Evolutionary conservation across 1,284 basidiomycete genomes (phyloP).

Genomic region (Pyrrhoderma lamaoense): DNA sequence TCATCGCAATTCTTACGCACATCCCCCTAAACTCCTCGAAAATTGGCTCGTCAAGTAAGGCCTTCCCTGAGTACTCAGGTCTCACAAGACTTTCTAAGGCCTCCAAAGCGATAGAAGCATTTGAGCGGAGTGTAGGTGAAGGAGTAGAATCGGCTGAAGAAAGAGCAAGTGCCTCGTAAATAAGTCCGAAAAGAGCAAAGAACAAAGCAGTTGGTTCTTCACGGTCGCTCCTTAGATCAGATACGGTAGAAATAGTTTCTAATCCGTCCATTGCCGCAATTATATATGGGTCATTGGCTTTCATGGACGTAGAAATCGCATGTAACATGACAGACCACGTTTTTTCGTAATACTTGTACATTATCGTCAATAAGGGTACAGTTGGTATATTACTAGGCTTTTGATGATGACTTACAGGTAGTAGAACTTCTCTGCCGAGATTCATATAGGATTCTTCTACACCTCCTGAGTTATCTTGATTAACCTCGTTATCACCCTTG

Average conservation of each 20-base stretch:
- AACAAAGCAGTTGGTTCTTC: conserved; percentile 80
- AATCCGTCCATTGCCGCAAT: conserved; percentile 78
- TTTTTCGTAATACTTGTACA: conserved; percentile 76
- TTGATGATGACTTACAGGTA: conserved; percentile 73
- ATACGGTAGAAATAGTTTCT: conserved; percentile 30
- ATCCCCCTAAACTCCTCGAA: conserved; percentile 90
- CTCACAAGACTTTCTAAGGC: conserved; percentile 75
- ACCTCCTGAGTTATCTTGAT: conserved; percentile 57
- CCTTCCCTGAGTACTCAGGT: conserved; percentile 75
- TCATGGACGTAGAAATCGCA: conserved; percentile 80
- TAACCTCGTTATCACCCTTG: conserved; percentile 79
- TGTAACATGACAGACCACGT: conserved; percentile 84
- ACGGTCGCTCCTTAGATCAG: conserved; percentile 23
- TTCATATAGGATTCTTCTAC: conserved; percentile 82
- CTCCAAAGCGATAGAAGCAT: conserved; percentile 64
- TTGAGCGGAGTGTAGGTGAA: conserved; percentile 34
- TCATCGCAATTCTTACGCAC: conserved; percentile 86
- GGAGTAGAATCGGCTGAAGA: conserved; percentile 52
- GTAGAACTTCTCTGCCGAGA: conserved; percentile 81
- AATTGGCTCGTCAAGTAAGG: conserved; percentile 70
- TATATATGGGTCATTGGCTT: conserved; percentile 60
- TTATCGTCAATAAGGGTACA: neutral
- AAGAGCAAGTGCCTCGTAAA: conserved; percentile 82
- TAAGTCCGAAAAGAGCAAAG: conserved; percentile 85
- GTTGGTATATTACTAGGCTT: too few species aligned